Evolutionary conservation across 768 basidiomycete species (phyloP).

Genomic region (Leccinum ochraceum): DNA sequence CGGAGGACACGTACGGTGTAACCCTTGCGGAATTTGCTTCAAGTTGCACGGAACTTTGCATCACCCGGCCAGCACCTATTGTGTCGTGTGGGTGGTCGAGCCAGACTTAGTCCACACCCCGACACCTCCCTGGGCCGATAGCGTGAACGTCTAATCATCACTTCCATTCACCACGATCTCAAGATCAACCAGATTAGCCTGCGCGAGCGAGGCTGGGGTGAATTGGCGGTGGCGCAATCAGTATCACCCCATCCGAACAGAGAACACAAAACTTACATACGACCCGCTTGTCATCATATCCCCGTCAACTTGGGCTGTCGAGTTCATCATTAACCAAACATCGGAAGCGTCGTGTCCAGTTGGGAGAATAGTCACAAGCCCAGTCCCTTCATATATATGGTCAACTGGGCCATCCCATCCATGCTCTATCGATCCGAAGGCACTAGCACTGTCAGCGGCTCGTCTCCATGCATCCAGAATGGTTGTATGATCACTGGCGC

Average conservation of each 20-base stretch:
- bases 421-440: conserved; percentile 56
- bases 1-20: conserved; percentile 43
- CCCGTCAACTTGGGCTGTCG: conserved; percentile 45
- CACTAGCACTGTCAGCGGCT: conserved; percentile 48
- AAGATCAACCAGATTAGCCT: no score
- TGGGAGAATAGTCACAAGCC: conserved; percentile 42
- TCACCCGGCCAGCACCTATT: conserved; percentile 13
- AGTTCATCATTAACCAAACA: conserved; percentile 53
- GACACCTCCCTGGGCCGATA: conserved; percentile 55
- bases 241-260: no score
- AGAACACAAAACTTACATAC: conserved; percentile 40
- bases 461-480: conserved; percentile 53
- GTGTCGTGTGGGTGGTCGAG: conserved; percentile 42
- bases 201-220: conserved; percentile 49
- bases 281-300: conserved; percentile 50
- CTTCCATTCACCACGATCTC: conserved; percentile 3
- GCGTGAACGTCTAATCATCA: conserved; percentile 45
- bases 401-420: conserved; percentile 46
- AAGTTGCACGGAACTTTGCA: no score
- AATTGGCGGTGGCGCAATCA: conserved; percentile 39
- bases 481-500: conserved; percentile 52
- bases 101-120: conserved; percentile 53
- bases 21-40: no score
- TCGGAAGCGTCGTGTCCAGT: conserved; percentile 40
- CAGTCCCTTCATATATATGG: conserved; percentile 43